These are phyloP conservation scores for Tagetes patula DNA, from an alignment of 129 eudicot genomes.

Conservation along the genomic window DNA sequence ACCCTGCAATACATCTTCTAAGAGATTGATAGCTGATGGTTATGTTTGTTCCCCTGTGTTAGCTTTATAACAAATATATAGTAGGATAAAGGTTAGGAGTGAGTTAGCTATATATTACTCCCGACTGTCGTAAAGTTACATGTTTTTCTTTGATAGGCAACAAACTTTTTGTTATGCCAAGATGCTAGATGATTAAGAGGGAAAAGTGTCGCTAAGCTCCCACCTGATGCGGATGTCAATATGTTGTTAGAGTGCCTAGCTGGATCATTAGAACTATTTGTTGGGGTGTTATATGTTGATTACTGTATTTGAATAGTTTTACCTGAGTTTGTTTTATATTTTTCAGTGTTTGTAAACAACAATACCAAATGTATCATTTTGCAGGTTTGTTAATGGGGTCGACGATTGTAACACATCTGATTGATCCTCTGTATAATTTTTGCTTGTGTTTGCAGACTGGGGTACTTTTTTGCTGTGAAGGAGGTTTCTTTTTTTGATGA, in stretches of 20 bases:
- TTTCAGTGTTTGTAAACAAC: not conserved
- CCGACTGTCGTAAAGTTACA: not conserved
- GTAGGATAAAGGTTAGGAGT: not conserved
- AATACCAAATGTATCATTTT: not conserved
- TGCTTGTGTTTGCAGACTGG: slow-evolving; percentile 48
- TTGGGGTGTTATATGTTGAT: not conserved
- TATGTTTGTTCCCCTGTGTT: not conserved
- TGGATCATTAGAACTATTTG: not conserved
- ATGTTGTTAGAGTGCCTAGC: slow-evolving; percentile 2
- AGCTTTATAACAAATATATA: not conserved
- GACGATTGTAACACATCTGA: not conserved
- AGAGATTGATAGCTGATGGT: not conserved
- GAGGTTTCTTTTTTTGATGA: slow-evolving; percentile 79
- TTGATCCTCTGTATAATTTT: slow-evolving; percentile 13
- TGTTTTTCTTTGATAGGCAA: not conserved
- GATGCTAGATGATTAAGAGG: not conserved
- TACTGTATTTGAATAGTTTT: not conserved
- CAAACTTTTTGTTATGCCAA: not conserved
- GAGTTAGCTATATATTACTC: not conserved
- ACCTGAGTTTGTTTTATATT: slow-evolving; percentile 8
- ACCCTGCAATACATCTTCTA: not conserved
- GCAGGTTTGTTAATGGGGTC: not conserved
- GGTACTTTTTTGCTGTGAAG: slow-evolving; percentile 84
- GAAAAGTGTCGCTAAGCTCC: not conserved
- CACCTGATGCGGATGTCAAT: not conserved